Conservation (phyloP, 805 yeast genomes). For the Saturnispora besseyi region DNA sequence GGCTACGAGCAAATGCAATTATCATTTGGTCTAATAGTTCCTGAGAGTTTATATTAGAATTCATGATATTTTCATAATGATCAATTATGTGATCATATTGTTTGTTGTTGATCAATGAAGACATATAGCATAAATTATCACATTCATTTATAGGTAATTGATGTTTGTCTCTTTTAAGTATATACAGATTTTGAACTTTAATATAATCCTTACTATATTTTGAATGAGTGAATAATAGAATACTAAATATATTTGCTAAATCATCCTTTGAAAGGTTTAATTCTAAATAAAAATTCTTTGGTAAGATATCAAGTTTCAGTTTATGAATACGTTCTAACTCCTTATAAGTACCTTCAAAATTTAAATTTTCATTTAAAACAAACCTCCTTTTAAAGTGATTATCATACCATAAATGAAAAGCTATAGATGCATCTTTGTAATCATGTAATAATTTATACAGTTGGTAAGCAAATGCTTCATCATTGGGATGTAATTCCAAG, state of each 20-base stretch:
- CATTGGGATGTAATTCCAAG: constrained; percentile 6
- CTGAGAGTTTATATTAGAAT: background rate
- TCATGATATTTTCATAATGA: constrained; percentile 2
- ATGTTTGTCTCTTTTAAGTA: constrained; percentile 9
- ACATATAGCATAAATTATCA: constrained; percentile 18
- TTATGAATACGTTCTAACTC: constrained; percentile 8
- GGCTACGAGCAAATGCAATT: constrained; percentile 15
- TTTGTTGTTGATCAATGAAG: constrained; percentile 10
- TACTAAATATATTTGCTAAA: constrained; percentile 13
- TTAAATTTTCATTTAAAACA: constrained; percentile 2
- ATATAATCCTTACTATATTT: constrained; percentile 18
- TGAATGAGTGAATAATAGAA: constrained; percentile 16
- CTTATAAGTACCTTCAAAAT: constrained; percentile 6
- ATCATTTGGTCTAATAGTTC: constrained; percentile 12
- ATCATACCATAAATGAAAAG: constrained; percentile 12
- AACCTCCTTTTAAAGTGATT: constrained; percentile 5
- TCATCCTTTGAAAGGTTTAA: constrained; percentile 6
- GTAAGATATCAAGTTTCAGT: constrained; percentile 9
- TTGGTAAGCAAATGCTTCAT: constrained; percentile 5
- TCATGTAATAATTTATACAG: constrained; percentile 8
- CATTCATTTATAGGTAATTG: constrained; percentile 6
- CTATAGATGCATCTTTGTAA: background rate
- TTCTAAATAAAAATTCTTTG: constrained; percentile 8
- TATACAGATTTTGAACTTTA: constrained; percentile 10
- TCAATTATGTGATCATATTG: constrained; percentile 1